Conservation (phyloP, 306 rosid species). For the Ormosia semicastrata region DNA sequence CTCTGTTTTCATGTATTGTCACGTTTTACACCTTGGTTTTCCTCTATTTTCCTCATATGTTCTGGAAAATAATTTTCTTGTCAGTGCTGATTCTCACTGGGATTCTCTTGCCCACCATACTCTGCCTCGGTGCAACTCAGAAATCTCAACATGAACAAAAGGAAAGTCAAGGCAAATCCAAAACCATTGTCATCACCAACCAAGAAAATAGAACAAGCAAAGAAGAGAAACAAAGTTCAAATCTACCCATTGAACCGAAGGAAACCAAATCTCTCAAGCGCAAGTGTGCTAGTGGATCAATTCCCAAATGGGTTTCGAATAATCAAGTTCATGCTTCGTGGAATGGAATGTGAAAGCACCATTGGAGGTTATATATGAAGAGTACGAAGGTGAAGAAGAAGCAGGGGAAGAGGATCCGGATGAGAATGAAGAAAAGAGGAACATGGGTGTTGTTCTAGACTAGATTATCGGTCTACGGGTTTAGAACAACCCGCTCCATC, state of each 20-base stretch:
- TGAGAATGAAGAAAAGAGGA: slow-evolving; percentile 9
- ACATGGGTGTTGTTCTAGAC: background rate
- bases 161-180: background rate
- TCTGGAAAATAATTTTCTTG: slow-evolving; percentile 33
- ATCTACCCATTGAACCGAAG: background rate
- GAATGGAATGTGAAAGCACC: slow-evolving; percentile 81
- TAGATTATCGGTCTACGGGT: no score
- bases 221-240: slow-evolving; percentile 12
- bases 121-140: slow-evolving; percentile 67
- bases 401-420: slow-evolving; percentile 25
- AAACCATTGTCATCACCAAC: background rate
- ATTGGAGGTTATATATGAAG: slow-evolving; percentile 81
- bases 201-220: slow-evolving; percentile 31
- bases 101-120: slow-evolving; percentile 45
- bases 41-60: slow-evolving; percentile 41
- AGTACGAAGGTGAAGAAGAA: slow-evolving; percentile 52
- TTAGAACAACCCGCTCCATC: no score
- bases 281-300: slow-evolving; percentile 22
- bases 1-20: slow-evolving; percentile 48
- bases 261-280: background rate
- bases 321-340: slow-evolving; percentile 36
- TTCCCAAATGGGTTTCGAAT: slow-evolving; percentile 21
- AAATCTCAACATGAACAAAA: slow-evolving; percentile 18
- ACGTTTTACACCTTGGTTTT: slow-evolving; percentile 41
- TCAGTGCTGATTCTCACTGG: slow-evolving; percentile 42